phyloP scores from a whole-genome alignment of 768 basidiomycete species.

The Hemileccinum impolitum region DNA sequence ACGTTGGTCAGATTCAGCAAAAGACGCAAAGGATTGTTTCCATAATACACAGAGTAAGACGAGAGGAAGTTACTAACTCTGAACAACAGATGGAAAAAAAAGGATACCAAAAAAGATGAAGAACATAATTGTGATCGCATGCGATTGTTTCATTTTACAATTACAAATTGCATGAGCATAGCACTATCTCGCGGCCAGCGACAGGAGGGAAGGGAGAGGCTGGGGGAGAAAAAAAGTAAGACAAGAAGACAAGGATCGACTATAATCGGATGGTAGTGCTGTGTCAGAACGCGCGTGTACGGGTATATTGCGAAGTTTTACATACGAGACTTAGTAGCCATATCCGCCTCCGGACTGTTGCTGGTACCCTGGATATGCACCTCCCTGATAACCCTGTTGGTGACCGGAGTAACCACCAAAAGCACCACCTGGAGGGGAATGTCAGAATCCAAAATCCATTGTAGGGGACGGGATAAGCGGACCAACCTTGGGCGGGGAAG shows the following conservation, averaged over 20 bases:
- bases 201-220: constrained; percentile 1
- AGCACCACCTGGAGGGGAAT: background rate
- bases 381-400: constrained; percentile 21
- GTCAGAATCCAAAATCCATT: background rate
- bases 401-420: constrained; percentile 13
- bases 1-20: too few relatives aligned
- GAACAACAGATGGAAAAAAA: background rate
- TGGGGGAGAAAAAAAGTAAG: constrained; percentile 2
- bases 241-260: background rate
- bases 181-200: constrained; percentile 4
- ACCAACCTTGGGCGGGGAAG: constrained; percentile 13
- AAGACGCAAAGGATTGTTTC: background rate
- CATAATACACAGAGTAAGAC: constrained; percentile 11
- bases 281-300: background rate
- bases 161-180: constrained; percentile 14
- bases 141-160: constrained; percentile 17
- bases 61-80: background rate
- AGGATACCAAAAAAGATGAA: background rate
- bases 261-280: background rate
- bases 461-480: background rate
- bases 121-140: constrained; percentile 4
- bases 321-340: constrained; percentile 22
- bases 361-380: constrained; percentile 27
- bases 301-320: background rate
- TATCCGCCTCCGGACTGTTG: constrained; percentile 26